A percentile compares a stretch with the other conserved stretches of the same genome.
These are phyloP conservation scores for Clavispora fructus DNA, from an alignment of 805 yeast species.

Conservation along the genomic window DNA sequence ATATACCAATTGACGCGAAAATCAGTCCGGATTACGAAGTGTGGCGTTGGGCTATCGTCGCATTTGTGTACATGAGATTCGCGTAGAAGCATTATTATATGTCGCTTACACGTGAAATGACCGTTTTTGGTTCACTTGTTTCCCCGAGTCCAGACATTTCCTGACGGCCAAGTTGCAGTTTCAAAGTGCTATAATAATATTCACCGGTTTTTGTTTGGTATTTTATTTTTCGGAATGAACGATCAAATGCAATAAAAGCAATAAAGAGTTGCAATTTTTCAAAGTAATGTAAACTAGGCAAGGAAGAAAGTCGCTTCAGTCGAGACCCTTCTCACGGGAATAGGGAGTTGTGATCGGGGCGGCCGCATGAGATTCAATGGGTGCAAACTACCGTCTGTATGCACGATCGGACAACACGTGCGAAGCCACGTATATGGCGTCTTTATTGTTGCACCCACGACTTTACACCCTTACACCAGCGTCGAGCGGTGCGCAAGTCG, in stretches of 20 bases:
- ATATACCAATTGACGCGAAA: neutral
- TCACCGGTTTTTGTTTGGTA: too few relatives aligned
- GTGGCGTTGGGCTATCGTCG: neutral
- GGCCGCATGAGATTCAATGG: neutral
- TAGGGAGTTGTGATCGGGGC: neutral
- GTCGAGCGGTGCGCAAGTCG: conserved; percentile 5
- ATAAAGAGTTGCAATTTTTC: too few relatives aligned
- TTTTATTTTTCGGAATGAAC: too few relatives aligned
- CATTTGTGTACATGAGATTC: neutral
- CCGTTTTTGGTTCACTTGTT: neutral
- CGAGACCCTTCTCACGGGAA: too few relatives aligned
- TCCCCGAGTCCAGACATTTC: too few relatives aligned
- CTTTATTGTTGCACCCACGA: neutral
- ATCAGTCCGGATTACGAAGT: neutral
- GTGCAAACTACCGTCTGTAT: neutral
- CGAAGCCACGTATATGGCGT: neutral
- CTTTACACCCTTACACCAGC: neutral
- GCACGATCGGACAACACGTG: neutral
- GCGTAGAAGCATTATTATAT: neutral
- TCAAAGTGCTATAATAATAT: too few relatives aligned
- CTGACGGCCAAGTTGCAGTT: too few relatives aligned
- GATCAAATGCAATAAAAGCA: too few relatives aligned
- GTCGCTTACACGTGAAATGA: neutral
- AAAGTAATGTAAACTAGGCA: too few relatives aligned
- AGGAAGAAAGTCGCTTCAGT: too few relatives aligned